phyloP scores from a whole-genome alignment of 163 green algal species.

The Scenedesmus sp. region DNA sequence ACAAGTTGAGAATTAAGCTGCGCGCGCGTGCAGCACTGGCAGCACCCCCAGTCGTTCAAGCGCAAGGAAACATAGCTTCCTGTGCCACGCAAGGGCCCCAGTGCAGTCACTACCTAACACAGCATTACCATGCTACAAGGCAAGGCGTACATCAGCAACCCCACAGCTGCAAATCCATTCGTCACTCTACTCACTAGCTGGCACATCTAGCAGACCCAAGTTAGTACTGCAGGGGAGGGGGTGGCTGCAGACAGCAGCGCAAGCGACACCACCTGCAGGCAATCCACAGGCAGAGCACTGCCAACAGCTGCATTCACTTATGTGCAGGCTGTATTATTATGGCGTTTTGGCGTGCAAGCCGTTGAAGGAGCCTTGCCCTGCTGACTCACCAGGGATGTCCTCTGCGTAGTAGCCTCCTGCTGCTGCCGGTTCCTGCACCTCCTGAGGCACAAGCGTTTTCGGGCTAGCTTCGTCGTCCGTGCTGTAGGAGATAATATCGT shows the following conservation, averaged over 20 bases:
- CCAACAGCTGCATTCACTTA: background rate
- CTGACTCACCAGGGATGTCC: constrained; percentile 14
- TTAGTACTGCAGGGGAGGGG: background rate
- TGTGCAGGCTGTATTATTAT: no score
- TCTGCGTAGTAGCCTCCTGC: background rate
- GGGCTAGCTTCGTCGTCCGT: background rate
- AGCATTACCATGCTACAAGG: background rate
- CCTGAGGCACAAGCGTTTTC: background rate
- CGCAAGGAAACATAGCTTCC: no score
- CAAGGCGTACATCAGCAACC: no score
- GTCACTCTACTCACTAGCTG: no score
- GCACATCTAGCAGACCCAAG: no score
- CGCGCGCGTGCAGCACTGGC: no score
- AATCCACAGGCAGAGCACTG: background rate
- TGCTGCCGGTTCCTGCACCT: background rate
- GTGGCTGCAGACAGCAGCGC: background rate
- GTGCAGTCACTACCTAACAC: no score
- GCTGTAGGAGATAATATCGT: background rate
- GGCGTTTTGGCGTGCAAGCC: background rate
- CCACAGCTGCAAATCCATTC: no score
- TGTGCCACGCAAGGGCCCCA: no score
- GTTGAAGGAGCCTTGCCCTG: background rate
- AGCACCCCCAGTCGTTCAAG: no score
- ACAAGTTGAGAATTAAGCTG: no score
- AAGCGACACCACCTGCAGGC: background rate